Evolutionary conservation across 1,284 basidiomycete species (phyloP).

Genomic region (Cutaneotrichosporon cavernicola): DNA sequence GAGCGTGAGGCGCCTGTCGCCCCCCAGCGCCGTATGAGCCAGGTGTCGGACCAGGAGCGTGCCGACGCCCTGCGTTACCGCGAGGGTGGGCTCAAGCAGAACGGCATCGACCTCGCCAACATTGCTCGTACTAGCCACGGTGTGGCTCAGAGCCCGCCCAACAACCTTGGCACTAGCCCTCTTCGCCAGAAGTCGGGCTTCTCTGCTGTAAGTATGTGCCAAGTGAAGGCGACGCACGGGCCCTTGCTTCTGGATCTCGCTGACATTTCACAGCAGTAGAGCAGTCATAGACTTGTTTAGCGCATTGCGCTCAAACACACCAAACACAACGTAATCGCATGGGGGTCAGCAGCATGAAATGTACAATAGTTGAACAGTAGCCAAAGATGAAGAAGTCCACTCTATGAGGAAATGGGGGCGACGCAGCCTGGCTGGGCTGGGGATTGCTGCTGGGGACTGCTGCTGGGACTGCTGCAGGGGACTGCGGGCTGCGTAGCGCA

Average conservation of each 20-base stretch:
- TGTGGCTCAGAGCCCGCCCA: conserved; percentile 63
- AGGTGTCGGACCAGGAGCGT: conserved; percentile 65
- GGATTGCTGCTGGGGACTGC: too few relatives aligned
- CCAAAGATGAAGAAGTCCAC: conserved; percentile 2
- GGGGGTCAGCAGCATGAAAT: background rate
- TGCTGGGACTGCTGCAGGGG: too few relatives aligned
- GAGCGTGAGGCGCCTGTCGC: conserved; percentile 28
- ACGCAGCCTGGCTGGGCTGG: too few relatives aligned
- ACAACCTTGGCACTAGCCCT: conserved; percentile 49
- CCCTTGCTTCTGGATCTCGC: background rate
- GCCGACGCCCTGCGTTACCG: conserved; percentile 52
- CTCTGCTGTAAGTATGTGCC: conserved; percentile 26
- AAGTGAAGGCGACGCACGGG: too few relatives aligned
- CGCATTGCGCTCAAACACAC: background rate
- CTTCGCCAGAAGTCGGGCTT: conserved; percentile 48
- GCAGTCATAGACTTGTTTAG: background rate
- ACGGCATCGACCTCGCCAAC: conserved; percentile 63
- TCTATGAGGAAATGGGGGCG: background rate
- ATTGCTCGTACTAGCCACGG: conserved; percentile 79
- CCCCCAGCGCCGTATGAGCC: conserved; percentile 43
- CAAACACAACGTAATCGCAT: conserved; percentile 66
- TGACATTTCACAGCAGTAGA: conserved; percentile 2
- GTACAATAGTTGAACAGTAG: conserved; percentile 8
- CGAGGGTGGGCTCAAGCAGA: conserved; percentile 48
- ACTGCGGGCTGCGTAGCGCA: too few relatives aligned